Conservation (phyloP, 441 rosid species). For the Populus trichocarpa region DNA sequence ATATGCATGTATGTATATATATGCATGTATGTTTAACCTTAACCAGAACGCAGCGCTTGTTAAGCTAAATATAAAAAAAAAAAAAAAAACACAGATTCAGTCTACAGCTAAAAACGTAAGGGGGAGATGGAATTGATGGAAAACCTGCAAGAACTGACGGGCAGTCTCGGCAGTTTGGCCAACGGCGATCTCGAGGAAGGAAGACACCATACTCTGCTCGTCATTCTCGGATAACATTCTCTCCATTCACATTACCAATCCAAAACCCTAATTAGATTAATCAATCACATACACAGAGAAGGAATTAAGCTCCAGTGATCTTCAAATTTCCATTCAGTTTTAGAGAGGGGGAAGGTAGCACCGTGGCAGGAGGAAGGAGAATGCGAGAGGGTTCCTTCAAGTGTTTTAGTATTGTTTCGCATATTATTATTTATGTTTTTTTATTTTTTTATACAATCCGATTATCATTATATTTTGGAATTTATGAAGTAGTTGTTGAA, state of each 20-base stretch:
- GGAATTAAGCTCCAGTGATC: neutral
- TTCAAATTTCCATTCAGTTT: neutral
- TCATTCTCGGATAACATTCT: conserved; percentile 50
- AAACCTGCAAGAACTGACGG: conserved; percentile 77
- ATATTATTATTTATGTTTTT: too few species aligned
- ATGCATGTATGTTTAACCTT: neutral
- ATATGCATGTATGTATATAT: neutral
- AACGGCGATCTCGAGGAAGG: conserved; percentile 96
- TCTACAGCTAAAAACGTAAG: too few species aligned
- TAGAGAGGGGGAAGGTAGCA: neutral
- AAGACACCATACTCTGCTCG: conserved; percentile 69
- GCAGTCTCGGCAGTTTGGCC: conserved; percentile 89
- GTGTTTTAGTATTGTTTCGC: neutral
- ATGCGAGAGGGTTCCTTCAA: neutral
- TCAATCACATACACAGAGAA: neutral
- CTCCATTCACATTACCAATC: conserved; percentile 30
- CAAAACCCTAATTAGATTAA: conserved; percentile 11
- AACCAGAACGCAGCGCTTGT: neutral
- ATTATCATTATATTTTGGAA: neutral
- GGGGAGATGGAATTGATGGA: neutral
- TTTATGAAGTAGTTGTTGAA: neutral
- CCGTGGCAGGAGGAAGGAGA: too few species aligned
- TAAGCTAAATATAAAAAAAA: neutral
- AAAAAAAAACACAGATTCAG: neutral
- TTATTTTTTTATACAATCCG: too few species aligned